Conservation (phyloP, 176 grass and related monocot species). For the Musa acuminata region DNA sequence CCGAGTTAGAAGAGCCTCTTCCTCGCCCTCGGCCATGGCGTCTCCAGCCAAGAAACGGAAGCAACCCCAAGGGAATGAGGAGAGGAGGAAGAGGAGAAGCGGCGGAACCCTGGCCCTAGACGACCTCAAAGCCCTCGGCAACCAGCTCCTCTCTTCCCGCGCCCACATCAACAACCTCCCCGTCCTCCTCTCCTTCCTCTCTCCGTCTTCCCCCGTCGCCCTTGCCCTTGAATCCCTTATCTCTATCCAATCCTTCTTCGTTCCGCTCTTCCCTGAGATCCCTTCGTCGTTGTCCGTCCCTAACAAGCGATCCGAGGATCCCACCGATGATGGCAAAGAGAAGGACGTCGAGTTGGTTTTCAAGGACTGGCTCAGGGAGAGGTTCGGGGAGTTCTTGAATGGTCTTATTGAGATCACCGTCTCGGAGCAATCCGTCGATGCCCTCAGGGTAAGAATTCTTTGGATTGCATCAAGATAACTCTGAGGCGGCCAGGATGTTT, state of each 20-base stretch:
- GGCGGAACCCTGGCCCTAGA: conserved; percentile 28
- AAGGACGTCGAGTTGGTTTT: conserved; percentile 55
- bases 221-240: conserved; percentile 61
- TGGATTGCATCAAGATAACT: neutral
- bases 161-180: conserved; percentile 84
- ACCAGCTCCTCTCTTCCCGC: conserved; percentile 67
- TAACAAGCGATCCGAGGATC: neutral
- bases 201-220: conserved; percentile 30
- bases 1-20: neutral
- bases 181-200: conserved; percentile 56
- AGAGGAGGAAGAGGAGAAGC: neutral
- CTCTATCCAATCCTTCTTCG: conserved; percentile 84
- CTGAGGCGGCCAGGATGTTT: neutral
- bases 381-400: conserved; percentile 54
- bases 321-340: conserved; percentile 9
- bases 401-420: conserved; percentile 45
- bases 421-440: conserved; percentile 35
- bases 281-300: conserved; percentile 28
- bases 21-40: neutral
- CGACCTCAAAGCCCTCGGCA: conserved; percentile 42
- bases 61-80: neutral
- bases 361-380: conserved; percentile 52
- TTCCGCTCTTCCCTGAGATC: conserved; percentile 61
- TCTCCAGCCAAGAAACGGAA: conserved; percentile 1
- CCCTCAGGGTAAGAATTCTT: conserved; percentile 36